Base-by-base conservation (phyloP, 306 rosid genomes). In the Cyamopsis tetragonoloba region DNA sequence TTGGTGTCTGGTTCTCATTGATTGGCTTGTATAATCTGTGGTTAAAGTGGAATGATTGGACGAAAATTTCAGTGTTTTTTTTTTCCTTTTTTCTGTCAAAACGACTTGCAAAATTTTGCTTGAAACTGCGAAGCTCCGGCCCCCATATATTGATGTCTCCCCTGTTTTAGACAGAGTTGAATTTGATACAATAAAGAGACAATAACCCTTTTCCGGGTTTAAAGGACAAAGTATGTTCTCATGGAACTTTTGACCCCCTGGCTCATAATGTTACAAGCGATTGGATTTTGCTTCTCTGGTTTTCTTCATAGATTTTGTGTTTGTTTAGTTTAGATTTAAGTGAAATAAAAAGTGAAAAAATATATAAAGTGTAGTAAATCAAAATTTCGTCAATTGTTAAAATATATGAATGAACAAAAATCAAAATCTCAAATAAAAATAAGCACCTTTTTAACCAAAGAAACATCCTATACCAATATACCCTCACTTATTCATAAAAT, bases 191-290 rank as follows among this genome's bases (percentile, higher is more conserved):
- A 56, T 19, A 62, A 53, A 76, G 78, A 47, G 67, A 46, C 72
- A 27, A n/a, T 3, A 51, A 71, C 62, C 71, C 43, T 67, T 80
- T 28, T 81, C 79, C 66, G 81, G 54, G 66, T 18, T 46, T 47
- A 67, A 44, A 79, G 79, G 26, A 18, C 53, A 28, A 41, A 35
- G 26, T 19, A 50, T 65, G 75, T 24, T 67, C 49, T 54, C 50
- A 20, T 71, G 68, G 4, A 60, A 27, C 79, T 80, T 66, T 76
- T 76, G 51, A 66, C 54, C n/a, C n/a, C n/a, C 47, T 66, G 60
- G 28, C 22, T 48, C 2, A 7, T 19, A 22, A 34, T 67, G 41
- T 58, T 44, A 8, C 7, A 28, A 68, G 61, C 46, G 15, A 34
- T 67, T 73, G 37, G 22, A 27, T 39, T 76, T 63, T 64, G 46